phyloP scores from a whole-genome alignment of 2,329 filamentous ascomycete species.

The Exophiala viscosa region DNA sequence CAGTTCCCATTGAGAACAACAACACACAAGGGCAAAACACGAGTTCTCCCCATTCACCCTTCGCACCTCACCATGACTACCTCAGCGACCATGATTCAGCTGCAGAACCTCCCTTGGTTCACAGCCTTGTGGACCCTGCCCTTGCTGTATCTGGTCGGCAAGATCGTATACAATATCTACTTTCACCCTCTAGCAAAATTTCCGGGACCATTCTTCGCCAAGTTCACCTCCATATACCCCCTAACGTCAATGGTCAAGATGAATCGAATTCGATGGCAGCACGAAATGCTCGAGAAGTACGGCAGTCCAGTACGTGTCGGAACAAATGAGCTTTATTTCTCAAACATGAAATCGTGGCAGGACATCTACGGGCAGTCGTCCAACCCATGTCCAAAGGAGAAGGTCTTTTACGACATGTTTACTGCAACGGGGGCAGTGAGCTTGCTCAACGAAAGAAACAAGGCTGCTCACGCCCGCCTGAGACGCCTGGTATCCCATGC shows the following conservation, averaged over 20 bases:
- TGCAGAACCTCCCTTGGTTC: neutral
- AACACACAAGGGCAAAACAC: neutral
- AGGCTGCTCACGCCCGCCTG: conserved; percentile 27
- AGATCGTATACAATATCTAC: conserved; percentile 14
- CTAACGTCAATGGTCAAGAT: conserved; percentile 1
- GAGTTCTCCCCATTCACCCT: neutral
- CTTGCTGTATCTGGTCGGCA: conserved; percentile 2
- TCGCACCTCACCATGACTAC: neutral
- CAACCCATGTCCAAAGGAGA: conserved; percentile 14
- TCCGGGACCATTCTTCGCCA: conserved; percentile 59
- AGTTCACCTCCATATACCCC: conserved; percentile 11
- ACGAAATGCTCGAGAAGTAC: conserved; percentile 25
- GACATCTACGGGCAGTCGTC: conserved; percentile 31
- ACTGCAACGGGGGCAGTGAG: conserved; percentile 7
- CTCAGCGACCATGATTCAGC: neutral
- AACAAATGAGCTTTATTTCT: conserved; percentile 36
- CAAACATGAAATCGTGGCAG: conserved; percentile 32
- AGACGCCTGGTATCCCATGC: conserved; percentile 37
- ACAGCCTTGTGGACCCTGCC: conserved; percentile 1
- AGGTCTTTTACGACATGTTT: conserved; percentile 12
- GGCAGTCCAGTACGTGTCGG: conserved; percentile 34
- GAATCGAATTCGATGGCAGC: conserved; percentile 5
- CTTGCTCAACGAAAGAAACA: conserved; percentile 17
- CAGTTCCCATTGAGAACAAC: neutral
- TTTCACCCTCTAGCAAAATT: conserved; percentile 60